A percentile compares a stretch with the other conserved stretches of the same genome.
These are phyloP conservation scores for Fomitopsis pinicola DNA, from an alignment of 1,284 basidiomycete species.

Conservation along the genomic window DNA sequence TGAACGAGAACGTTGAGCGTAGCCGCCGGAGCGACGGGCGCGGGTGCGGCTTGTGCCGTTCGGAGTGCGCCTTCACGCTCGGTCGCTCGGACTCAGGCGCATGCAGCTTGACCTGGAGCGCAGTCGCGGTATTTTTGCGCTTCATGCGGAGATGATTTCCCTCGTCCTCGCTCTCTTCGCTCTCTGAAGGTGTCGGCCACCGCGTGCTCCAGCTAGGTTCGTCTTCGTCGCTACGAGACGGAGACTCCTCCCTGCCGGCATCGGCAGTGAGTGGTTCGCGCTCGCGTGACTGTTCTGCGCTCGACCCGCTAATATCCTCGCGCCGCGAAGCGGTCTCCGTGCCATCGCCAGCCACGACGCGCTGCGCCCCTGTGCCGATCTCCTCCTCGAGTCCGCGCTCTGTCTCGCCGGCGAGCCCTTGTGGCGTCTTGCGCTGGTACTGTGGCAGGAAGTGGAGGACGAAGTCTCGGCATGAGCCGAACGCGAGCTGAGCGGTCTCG, in stretches of 20 bases:
- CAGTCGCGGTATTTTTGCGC: not conserved
- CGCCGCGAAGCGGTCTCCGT: constrained; percentile 38
- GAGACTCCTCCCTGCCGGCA: constrained; percentile 13
- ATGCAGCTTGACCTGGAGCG: not conserved
- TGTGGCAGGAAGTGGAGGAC: constrained; percentile 57
- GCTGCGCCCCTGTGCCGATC: constrained; percentile 58
- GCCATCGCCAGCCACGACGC: constrained; percentile 66
- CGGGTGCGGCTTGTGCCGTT: constrained; percentile 3
- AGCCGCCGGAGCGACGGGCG: constrained; percentile 15
- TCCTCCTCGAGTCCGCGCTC: constrained; percentile 59
- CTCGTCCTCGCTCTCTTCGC: constrained; percentile 19
- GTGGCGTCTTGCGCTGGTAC: constrained; percentile 42
- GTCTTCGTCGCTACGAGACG: constrained; percentile 14
- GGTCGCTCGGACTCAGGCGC: not conserved
- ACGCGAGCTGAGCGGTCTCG: constrained; percentile 67
- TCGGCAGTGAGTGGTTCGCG: constrained; percentile 1
- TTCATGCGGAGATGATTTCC: constrained; percentile 9
- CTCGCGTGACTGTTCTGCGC: not conserved
- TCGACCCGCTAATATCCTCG: constrained; percentile 14
- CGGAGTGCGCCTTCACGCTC: not conserved
- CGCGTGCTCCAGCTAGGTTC: constrained; percentile 46
- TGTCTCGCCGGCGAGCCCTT: constrained; percentile 46
- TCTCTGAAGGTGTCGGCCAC: constrained; percentile 27
- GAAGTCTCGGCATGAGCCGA: constrained; percentile 74
- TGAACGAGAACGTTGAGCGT: constrained; percentile 18